A percentile compares a stretch with the other conserved stretches of the same genome.
Evolutionary conservation across 768 basidiomycete genomes (phyloP).

Genomic region (Rhodotorula sphaerocarpa): DNA sequence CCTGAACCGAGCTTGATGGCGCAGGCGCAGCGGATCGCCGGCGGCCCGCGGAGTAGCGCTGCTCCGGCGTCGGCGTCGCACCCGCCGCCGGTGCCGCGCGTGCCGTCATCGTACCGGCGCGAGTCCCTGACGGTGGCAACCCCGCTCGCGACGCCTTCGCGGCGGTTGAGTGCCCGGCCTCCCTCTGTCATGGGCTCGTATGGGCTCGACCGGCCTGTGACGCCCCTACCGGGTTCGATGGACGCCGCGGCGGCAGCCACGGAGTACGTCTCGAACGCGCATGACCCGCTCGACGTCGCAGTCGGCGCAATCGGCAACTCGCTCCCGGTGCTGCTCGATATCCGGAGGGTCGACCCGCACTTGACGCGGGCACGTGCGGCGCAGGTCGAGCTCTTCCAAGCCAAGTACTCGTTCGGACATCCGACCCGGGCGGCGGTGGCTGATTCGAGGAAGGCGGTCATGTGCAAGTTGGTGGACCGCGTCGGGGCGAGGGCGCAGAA

Average conservation of each 20-base stretch:
- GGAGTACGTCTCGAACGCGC: constrained; percentile 47
- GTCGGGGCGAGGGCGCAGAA: constrained; percentile 51
- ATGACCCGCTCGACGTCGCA: constrained; percentile 75
- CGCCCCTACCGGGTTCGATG: background rate
- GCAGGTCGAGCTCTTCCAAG: constrained; percentile 63
- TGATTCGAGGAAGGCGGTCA: constrained; percentile 56
- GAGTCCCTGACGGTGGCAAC: background rate
- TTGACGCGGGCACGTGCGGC: constrained; percentile 53
- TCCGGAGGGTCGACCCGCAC: constrained; percentile 74
- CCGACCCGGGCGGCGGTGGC: background rate
- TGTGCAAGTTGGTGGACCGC: constrained; percentile 70
- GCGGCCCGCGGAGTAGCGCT: too few species aligned
- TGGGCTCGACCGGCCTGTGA: background rate
- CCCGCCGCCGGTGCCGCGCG: constrained; percentile 13
- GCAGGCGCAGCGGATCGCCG: constrained; percentile 48
- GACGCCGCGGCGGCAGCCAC: background rate
- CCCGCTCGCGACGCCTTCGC: too few species aligned
- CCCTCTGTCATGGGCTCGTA: background rate
- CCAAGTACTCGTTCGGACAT: constrained; percentile 62
- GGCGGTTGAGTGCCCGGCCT: background rate
- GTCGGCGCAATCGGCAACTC: constrained; percentile 67
- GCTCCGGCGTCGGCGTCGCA: constrained; percentile 9
- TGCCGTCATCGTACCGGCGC: constrained; percentile 5
- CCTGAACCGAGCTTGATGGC: constrained; percentile 59
- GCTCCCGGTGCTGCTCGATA: constrained; percentile 56